These are phyloP conservation scores for Nannizziopsis arthrosporioides DNA, from an alignment of 2,329 filamentous ascomycete genomes.

Conservation along the genomic window DNA sequence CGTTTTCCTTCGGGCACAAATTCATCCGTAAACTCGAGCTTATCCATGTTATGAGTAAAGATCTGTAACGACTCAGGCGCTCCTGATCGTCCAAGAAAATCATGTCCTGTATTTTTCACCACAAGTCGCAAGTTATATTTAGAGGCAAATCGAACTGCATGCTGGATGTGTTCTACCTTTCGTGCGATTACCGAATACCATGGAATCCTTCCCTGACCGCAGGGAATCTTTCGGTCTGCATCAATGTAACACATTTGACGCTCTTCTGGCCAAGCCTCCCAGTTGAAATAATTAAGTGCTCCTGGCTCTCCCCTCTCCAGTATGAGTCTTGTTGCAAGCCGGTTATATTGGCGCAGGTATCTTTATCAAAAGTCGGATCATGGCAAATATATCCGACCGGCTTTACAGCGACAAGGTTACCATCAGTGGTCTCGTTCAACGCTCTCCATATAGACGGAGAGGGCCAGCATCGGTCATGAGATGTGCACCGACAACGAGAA, in stretches of 20 bases:
- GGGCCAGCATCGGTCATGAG: slow-evolving; percentile 47
- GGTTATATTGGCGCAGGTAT: slow-evolving; percentile 28
- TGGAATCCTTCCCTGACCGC: slow-evolving; percentile 27
- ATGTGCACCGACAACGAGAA: slow-evolving; percentile 32
- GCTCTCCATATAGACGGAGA: slow-evolving; percentile 34
- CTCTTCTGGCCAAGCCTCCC: slow-evolving; percentile 29
- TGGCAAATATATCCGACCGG: slow-evolving; percentile 47
- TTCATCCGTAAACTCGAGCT: slow-evolving; percentile 24
- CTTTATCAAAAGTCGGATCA: slow-evolving; percentile 36
- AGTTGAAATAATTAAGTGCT: slow-evolving; percentile 30
- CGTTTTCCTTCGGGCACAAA: slow-evolving; percentile 31
- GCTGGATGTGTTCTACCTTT: slow-evolving; percentile 25
- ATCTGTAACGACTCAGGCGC: slow-evolving; percentile 42
- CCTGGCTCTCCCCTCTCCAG: slow-evolving; percentile 30
- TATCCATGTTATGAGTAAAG: slow-evolving; percentile 27
- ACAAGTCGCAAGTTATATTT: slow-evolving; percentile 30
- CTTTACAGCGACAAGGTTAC: slow-evolving; percentile 41
- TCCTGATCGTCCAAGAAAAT: slow-evolving; percentile 45
- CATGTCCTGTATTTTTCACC: slow-evolving; percentile 48
- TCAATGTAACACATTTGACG: slow-evolving; percentile 30
- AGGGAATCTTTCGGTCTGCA: slow-evolving; percentile 12
- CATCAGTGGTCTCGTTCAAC: slow-evolving; percentile 43
- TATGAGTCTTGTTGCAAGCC: slow-evolving; percentile 19
- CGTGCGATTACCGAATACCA: slow-evolving; percentile 29
- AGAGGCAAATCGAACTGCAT: slow-evolving; percentile 22